Base-by-base conservation (phyloP, 495 filamentous ascomycete species). In the Penicillium alfredii region DNA sequence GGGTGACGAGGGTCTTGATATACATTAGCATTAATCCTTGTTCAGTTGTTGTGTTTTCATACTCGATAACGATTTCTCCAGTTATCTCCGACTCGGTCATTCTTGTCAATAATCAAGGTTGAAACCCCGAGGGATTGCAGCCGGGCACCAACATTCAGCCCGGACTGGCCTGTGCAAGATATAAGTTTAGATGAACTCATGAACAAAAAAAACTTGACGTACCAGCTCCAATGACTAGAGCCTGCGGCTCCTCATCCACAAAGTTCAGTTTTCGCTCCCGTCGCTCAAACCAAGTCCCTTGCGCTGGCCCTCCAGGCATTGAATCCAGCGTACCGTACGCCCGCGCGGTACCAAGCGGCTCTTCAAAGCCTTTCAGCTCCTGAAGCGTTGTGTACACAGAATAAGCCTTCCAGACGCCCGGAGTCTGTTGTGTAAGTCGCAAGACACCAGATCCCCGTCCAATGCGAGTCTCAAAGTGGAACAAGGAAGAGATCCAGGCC, bases 21-120 rank as follows among this genome's bases (percentile, higher is more conserved):
- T 4, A n/a, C 4, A 4, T 25, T 25, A 21, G 19, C 10, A 30
- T 2, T 10, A 9, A 17, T 30, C 4, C 8, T 28, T 8, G 19
- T 27, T 22, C 11, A 8, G 25, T n/a, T 27, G 21, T 9, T 4
- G 11, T 13, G 15, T 25, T 10, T 9, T 38, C 25, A 15, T 17
- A 47, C 34, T 6, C 18, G 42, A 34, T 62, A 62, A 29, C 81
- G 63, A 17, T 76, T 76, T 15, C 79, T 61, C 81, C 81, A 86
- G 53, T 77, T 82, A 49, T 83, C 81, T 6, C 81, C 81, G 2
- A 84, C 57, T 3, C 71, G 51, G 13, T 66, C 64, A 45, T 78
- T 77, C 16, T 51, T 55, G 42, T 86, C 81, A 38, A 84, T 69
- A 9, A 79, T 61, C 13, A 86, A 61, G 0, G 69, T 49, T 9